Conservation (phyloP, 345 rosid genomes). For the Erucastrum elatum region DNA sequence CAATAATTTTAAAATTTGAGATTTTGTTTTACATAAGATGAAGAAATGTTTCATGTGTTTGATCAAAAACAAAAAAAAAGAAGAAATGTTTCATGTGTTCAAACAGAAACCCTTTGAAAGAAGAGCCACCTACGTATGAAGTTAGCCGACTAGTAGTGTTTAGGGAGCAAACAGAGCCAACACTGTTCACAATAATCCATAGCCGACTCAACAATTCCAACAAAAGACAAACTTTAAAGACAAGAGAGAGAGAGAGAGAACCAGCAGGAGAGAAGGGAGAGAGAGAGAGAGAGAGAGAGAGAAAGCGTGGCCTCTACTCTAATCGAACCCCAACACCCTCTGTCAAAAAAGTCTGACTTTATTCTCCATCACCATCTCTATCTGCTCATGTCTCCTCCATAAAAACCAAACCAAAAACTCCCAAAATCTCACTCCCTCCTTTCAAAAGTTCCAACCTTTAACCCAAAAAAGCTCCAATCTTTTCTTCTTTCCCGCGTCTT, state of each 20-base stretch:
- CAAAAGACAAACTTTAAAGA: constrained; percentile 25
- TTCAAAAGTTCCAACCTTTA: constrained; percentile 22
- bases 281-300: neutral
- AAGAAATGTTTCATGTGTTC: neutral
- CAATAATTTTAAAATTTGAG: too few species aligned
- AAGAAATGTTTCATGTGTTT: too few species aligned
- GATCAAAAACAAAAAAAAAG: too few species aligned
- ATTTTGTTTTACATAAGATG: too few species aligned
- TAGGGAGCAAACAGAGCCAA: constrained; percentile 36
- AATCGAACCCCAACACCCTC: constrained; percentile 35
- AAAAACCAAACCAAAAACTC: constrained; percentile 22
- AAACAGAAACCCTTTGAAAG: constrained; percentile 27
- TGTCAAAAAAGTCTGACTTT: constrained; percentile 34
- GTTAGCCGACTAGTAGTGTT: constrained; percentile 36
- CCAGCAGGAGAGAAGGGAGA: neutral
- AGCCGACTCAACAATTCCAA: constrained; percentile 36
- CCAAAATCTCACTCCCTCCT: constrained; percentile 19
- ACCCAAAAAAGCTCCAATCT: neutral
- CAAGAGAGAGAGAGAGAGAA: constrained; percentile 1
- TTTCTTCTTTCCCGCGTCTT: constrained; percentile 11
- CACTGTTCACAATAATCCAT: constrained; percentile 37
- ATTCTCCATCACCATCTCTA: constrained; percentile 33
- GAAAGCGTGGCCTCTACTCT: constrained; percentile 27
- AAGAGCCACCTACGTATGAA: constrained; percentile 35
- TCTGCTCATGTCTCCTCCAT: constrained; percentile 34